Conservation (phyloP, 2,329 filamentous ascomycete genomes). For the Aspergillus udagawae region DNA sequence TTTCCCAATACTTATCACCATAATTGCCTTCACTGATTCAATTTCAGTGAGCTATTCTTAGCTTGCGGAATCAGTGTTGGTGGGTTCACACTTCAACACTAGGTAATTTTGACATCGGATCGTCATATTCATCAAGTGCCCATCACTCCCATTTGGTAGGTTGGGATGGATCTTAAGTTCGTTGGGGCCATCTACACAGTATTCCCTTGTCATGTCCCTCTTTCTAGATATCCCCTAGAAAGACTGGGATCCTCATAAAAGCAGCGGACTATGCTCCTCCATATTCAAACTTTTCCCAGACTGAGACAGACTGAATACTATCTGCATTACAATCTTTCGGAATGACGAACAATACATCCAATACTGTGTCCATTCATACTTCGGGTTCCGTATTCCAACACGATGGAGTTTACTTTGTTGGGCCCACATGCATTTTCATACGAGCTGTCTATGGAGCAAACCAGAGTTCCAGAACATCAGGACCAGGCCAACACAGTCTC, state of each 20-base stretch:
- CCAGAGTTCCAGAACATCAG: background rate
- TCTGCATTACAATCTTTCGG: no score
- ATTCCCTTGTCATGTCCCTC: no score
- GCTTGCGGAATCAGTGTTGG: background rate
- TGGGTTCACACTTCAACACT: background rate
- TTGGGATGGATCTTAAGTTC: no score
- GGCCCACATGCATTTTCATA: background rate
- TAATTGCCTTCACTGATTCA: background rate
- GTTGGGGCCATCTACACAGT: no score
- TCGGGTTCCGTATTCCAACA: no score
- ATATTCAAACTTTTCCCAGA: no score
- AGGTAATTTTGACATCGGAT: background rate
- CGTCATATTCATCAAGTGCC: background rate
- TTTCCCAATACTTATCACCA: background rate
- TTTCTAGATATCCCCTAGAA: background rate
- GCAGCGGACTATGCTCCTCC: background rate
- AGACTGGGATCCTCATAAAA: background rate
- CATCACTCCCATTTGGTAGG: no score
- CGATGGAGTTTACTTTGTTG: background rate
- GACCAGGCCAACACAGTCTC: background rate
- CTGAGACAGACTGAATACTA: no score
- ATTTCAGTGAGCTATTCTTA: background rate
- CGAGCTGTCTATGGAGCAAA: background rate
- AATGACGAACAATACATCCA: no score
- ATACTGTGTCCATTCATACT: no score